Percentiles rank a stretch among this genome's conserved stretches.
Conservation (phyloP, 2,329 filamentous ascomycete species). For the Parascedosporium putredinis region DNA sequence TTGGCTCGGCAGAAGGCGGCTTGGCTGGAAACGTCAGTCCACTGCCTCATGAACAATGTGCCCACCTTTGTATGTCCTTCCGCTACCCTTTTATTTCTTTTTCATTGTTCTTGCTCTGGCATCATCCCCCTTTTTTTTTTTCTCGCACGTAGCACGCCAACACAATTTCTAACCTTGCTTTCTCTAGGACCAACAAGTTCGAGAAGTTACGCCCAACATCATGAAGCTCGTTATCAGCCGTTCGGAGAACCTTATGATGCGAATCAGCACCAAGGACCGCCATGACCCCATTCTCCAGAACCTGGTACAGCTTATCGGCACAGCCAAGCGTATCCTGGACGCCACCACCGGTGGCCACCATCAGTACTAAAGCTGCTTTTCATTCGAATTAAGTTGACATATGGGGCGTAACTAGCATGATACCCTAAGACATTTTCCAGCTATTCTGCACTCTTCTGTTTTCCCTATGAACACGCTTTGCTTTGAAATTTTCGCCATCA, state of each 20-base stretch:
- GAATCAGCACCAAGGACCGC: conserved; percentile 35
- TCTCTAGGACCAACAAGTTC: conserved; percentile 41
- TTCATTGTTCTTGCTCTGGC: too few species aligned
- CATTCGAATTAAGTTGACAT: background rate
- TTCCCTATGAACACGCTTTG: background rate
- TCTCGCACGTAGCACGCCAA: too few species aligned
- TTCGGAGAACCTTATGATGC: conserved; percentile 41
- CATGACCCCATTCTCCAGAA: conserved; percentile 37
- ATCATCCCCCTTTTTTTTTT: too few species aligned
- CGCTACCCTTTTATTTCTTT: background rate
- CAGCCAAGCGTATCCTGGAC: conserved; percentile 22
- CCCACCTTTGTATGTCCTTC: conserved; percentile 38
- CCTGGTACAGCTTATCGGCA: conserved; percentile 31
- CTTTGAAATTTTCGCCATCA: background rate
- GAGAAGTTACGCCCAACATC: conserved; percentile 45
- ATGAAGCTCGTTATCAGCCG: conserved; percentile 42
- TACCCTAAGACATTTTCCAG: conserved; percentile 1
- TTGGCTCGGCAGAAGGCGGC: conserved; percentile 44
- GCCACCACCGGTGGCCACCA: conserved; percentile 2
- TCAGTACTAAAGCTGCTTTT: background rate
- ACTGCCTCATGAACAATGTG: conserved; percentile 38
- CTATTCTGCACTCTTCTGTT: background rate
- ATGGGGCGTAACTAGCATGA: conserved; percentile 2
- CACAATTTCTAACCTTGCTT: too few species aligned
- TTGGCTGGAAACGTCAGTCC: conserved; percentile 52